Evolutionary conservation across 202 grass and related monocot genomes (phyloP).

Genomic region (Schoenoplectus triqueter): DNA sequence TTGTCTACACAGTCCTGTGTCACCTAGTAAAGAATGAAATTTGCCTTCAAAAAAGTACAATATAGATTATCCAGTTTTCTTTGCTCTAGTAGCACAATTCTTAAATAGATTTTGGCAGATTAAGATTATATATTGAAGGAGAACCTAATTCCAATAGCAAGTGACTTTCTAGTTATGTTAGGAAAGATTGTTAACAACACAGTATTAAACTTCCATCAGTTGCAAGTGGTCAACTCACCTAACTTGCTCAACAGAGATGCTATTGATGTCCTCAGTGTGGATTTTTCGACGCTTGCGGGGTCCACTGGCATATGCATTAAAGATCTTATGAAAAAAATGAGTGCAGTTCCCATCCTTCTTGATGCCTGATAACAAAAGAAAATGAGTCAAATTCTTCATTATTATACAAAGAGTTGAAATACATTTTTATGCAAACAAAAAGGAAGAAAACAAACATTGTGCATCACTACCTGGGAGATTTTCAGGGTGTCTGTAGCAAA

Average conservation of each 20-base stretch:
- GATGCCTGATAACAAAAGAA: constrained; percentile 47
- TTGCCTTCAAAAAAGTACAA: background rate
- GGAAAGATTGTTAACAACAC: background rate
- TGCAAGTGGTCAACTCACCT: constrained; percentile 27
- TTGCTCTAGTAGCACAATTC: background rate
- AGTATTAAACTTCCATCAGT: background rate
- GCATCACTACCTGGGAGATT: constrained; percentile 74
- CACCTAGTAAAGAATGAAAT: constrained; percentile 41
- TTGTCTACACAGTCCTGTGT: constrained; percentile 76
- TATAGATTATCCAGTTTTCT: background rate
- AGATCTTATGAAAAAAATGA: constrained; percentile 84
- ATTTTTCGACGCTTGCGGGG: constrained; percentile 75
- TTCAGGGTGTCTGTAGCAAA: constrained; percentile 87
- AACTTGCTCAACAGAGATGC: constrained; percentile 51
- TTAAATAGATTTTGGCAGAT: constrained; percentile 3
- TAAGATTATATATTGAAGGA: background rate
- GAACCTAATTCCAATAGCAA: background rate
- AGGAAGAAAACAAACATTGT: background rate
- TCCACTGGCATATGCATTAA: constrained; percentile 77
- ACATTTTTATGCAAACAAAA: background rate
- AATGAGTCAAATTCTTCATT: background rate
- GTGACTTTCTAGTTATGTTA: background rate
- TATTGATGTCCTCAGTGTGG: constrained; percentile 18
- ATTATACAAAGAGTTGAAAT: background rate
- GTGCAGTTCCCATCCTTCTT: constrained; percentile 71